Percentiles rank a stretch among this genome's conserved stretches.
These are phyloP conservation scores for Exophiala sp. DNA, from an alignment of 2,329 filamentous ascomycete species.

Conservation along the genomic window DNA sequence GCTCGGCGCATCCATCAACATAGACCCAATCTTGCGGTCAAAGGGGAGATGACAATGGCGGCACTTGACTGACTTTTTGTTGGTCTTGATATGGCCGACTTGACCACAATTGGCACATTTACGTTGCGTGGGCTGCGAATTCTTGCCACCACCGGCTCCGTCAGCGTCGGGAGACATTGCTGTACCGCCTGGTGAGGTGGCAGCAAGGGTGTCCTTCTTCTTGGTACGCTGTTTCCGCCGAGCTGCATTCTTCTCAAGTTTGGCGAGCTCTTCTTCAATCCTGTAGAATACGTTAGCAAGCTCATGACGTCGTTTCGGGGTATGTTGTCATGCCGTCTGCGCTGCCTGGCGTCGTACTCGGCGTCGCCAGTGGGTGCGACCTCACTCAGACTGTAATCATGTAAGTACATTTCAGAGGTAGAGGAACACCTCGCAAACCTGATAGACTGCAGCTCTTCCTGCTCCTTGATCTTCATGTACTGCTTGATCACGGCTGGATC, in stretches of 20 bases:
- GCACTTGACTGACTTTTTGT: slow-evolving; percentile 75
- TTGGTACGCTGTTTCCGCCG: slow-evolving; percentile 60
- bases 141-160: slow-evolving; percentile 60
- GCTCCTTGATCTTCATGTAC: slow-evolving; percentile 75
- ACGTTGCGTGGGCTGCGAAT: slow-evolving; percentile 60
- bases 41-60: slow-evolving; percentile 25
- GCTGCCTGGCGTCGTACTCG: slow-evolving; percentile 61
- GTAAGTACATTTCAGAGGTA: slow-evolving; percentile 6
- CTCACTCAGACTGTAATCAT: slow-evolving; percentile 15
- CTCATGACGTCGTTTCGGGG: slow-evolving; percentile 7
- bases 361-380: slow-evolving; percentile 61
- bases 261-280: slow-evolving; percentile 41
- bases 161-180: slow-evolving; percentile 46
- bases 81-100: slow-evolving; percentile 97
- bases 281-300: slow-evolving; percentile 40
- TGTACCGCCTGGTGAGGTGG: slow-evolving; percentile 27
- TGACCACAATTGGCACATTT: slow-evolving; percentile 98
- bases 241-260: slow-evolving; percentile 74
- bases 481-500: slow-evolving; percentile 85
- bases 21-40: slow-evolving; percentile 19
- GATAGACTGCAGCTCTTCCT: slow-evolving; percentile 67
- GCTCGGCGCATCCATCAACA: slow-evolving; percentile 17
- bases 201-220: slow-evolving; percentile 25
- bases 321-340: slow-evolving; percentile 48
- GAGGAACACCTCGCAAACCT: slow-evolving; percentile 54